A percentile compares a stretch with the other conserved stretches of the same genome.
These are phyloP conservation scores for Entomortierella lignicola DNA, from an alignment of 192 early-diverging fungal species.

Conservation along the genomic window DNA sequence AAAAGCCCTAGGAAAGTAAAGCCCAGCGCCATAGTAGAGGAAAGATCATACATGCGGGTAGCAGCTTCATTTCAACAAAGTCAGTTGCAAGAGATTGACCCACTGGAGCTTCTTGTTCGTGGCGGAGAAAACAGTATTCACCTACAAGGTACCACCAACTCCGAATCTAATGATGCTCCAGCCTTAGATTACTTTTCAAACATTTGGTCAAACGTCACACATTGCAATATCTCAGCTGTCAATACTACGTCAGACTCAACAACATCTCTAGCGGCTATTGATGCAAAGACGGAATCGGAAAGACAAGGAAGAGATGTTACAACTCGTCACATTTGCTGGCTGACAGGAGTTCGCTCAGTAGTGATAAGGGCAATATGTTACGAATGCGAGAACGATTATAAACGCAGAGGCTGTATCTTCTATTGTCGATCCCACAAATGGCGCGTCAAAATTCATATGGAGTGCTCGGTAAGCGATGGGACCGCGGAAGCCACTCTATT, in stretches of 20 bases:
- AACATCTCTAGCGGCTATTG: background rate
- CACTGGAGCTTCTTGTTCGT: conserved; percentile 10
- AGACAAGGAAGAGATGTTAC: background rate
- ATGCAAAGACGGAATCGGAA: too few species aligned
- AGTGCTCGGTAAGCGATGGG: conserved; percentile 21
- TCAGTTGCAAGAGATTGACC: background rate
- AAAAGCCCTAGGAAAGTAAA: background rate
- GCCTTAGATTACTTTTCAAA: background rate
- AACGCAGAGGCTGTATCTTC: conserved; percentile 6
- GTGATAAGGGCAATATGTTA: conserved; percentile 22
- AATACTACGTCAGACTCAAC: background rate
- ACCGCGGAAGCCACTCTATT: conserved; percentile 8
- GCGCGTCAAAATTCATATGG: conserved; percentile 22
- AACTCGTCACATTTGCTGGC: conserved; percentile 24
- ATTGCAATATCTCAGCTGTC: background rate
- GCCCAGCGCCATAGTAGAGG: background rate
- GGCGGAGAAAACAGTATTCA: background rate
- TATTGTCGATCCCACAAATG: conserved; percentile 24
- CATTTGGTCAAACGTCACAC: background rate
- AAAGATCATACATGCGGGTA: background rate
- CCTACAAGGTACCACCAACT: background rate
- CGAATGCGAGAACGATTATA: conserved; percentile 30
- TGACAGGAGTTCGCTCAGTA: conserved; percentile 1
- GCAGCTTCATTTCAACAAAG: background rate
- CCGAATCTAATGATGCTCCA: too few species aligned